phyloP scores from a whole-genome alignment of 2,329 filamentous ascomycete species.

The Microsporum audouinii region DNA sequence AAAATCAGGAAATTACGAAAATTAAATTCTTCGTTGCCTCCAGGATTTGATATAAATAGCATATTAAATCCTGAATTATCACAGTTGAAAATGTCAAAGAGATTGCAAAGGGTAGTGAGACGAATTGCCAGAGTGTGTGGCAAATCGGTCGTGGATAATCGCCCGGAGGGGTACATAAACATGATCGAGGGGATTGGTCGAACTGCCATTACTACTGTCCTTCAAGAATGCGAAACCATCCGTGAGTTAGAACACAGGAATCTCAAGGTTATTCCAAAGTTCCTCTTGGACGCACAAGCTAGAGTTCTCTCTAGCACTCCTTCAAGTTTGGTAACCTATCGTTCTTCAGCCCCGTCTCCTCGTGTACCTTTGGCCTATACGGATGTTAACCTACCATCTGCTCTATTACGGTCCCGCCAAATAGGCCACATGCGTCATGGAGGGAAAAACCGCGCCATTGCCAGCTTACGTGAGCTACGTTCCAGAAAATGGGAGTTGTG shows the following conservation, averaged over 20 bases:
- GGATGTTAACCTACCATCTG: not conserved
- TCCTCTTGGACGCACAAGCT: conserved; percentile 15
- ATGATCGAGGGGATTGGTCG: not conserved
- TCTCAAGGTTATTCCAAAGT: conserved; percentile 14
- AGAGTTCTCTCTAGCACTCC: conserved; percentile 15
- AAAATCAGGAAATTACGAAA: not conserved
- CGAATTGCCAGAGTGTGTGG: not conserved
- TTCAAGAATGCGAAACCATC: not conserved
- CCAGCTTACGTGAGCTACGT: conserved; percentile 21
- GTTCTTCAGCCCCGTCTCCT: not conserved
- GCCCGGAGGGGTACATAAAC: conserved; percentile 5
- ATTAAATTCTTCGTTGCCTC: not conserved
- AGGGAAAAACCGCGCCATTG: conserved; percentile 11
- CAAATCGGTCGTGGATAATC: not conserved
- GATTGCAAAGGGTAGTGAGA: not conserved
- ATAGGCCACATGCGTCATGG: conserved; percentile 16
- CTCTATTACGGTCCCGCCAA: conserved; percentile 24
- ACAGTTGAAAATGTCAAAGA: not conserved
- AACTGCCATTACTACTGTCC: not conserved
- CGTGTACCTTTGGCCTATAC: not conserved
- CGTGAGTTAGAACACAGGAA: conserved; percentile 14
- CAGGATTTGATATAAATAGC: not conserved
- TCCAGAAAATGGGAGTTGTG: conserved; percentile 28
- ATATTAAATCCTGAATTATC: not conserved
- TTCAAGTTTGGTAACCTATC: not conserved